Evolutionary conservation across 345 rosid species (phyloP).

Genomic region (Alliaria petiolata): DNA sequence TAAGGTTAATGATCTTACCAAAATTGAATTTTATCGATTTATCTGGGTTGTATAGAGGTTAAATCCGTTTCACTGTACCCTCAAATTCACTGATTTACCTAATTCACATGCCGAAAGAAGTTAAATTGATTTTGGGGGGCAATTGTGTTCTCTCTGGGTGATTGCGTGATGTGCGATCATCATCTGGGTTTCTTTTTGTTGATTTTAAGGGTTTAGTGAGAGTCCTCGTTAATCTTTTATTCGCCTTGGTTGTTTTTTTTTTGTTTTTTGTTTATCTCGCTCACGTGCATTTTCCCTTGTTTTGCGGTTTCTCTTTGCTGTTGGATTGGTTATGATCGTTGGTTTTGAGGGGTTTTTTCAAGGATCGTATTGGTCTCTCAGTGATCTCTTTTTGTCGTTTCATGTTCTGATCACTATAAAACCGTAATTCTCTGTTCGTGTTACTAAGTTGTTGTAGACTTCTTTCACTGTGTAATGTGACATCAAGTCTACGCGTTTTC

Average conservation of each 20-base stretch:
- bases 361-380: too few relatives aligned
- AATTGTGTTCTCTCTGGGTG: background rate
- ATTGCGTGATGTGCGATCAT: conserved; percentile 17
- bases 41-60: background rate
- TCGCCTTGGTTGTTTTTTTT: too few relatives aligned
- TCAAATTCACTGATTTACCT: background rate
- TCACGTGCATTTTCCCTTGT: background rate
- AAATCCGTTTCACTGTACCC: background rate
- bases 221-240: background rate
- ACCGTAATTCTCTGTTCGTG: background rate
- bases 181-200: conserved; percentile 8
- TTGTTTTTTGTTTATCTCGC: too few relatives aligned
- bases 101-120: too few relatives aligned
- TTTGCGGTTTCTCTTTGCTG: background rate
- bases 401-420: conserved; percentile 9
- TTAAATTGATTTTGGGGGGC: conserved; percentile 2
- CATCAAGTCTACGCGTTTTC: background rate
- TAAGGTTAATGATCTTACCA: conserved; percentile 40
- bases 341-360: background rate
- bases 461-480: background rate
- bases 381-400: background rate
- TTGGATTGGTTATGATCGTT: background rate
- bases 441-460: background rate
- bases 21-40: background rate
- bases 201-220: conserved; percentile 16